A percentile compares a stretch with the other conserved stretches of the same genome.
Conservation (phyloP, 768 basidiomycete species). For the Boletus subparvulus region DNA sequence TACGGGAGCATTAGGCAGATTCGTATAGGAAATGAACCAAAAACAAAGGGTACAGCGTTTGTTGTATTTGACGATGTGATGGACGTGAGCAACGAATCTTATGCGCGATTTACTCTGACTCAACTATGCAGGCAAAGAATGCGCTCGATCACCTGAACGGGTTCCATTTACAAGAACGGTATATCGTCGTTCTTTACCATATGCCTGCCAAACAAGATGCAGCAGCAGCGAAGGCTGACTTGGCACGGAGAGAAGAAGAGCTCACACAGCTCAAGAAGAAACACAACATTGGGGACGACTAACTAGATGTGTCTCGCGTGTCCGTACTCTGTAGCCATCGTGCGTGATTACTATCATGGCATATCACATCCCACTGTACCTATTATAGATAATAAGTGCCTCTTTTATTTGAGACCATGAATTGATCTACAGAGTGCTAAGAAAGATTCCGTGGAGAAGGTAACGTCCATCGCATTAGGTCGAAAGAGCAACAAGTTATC, state of each 20-base stretch:
- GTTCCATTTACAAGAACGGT: slow-evolving; percentile 96
- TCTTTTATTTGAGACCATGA: slow-evolving; percentile 2
- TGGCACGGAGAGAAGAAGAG: slow-evolving; percentile 90
- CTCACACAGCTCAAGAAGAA: slow-evolving; percentile 82
- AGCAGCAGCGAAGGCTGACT: slow-evolving; percentile 87
- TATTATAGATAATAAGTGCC: slow-evolving; percentile 10
- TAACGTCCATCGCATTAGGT: slow-evolving; percentile 8
- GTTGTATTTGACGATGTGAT: slow-evolving; percentile 96
- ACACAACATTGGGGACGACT: slow-evolving; percentile 80
- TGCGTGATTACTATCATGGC: neutral
- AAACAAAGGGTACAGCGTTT: slow-evolving; percentile 95
- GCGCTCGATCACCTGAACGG: slow-evolving; percentile 96
- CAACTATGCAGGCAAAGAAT: slow-evolving; percentile 75
- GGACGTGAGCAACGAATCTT: slow-evolving; percentile 59
- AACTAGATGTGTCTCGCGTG: slow-evolving; percentile 24
- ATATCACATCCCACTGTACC: slow-evolving; percentile 2
- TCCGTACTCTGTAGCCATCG: slow-evolving; percentile 10
- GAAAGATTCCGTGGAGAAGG: slow-evolving; percentile 7
- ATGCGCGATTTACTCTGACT: slow-evolving; percentile 10
- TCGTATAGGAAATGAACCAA: slow-evolving; percentile 86
- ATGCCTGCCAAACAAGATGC: slow-evolving; percentile 98
- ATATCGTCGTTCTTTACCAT: slow-evolving; percentile 97
- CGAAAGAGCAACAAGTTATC: slow-evolving; percentile 3
- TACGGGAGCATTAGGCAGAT: slow-evolving; percentile 97
- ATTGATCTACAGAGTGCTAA: slow-evolving; percentile 8